phyloP scores from a whole-genome alignment of 306 rosid species.

The Elaeagnus macrophylla region DNA sequence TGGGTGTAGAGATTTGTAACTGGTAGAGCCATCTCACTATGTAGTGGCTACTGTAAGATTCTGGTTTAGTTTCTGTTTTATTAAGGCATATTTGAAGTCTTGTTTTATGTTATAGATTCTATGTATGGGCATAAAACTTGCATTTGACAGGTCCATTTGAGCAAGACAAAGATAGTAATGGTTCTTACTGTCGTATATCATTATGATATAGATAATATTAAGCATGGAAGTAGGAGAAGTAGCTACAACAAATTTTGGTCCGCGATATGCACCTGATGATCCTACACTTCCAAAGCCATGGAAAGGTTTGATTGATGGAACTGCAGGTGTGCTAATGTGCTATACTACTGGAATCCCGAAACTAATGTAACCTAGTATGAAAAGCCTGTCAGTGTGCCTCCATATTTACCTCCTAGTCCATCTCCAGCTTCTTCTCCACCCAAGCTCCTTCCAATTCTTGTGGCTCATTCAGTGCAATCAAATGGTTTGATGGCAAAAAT shows the following conservation, averaged over 20 bases:
- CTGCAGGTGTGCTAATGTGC: conserved; percentile 57
- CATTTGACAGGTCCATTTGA: too few relatives aligned
- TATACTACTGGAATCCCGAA: conserved; percentile 95
- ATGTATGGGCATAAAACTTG: too few relatives aligned
- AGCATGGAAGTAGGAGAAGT: conserved; percentile 69
- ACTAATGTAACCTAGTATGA: conserved; percentile 87
- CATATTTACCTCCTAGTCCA: conserved; percentile 41
- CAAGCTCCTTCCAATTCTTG: conserved; percentile 50
- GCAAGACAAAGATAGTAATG: too few relatives aligned
- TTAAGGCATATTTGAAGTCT: too few relatives aligned
- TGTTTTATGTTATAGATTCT: too few relatives aligned
- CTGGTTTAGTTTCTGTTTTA: too few relatives aligned
- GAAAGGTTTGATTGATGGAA: conserved; percentile 94
- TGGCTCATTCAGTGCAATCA: conserved; percentile 29
- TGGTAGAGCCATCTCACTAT: too few relatives aligned
- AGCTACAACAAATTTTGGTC: conserved; percentile 51
- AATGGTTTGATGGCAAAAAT: conserved; percentile 35
- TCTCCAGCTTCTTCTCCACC: conserved; percentile 41
- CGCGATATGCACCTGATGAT: conserved; percentile 90
- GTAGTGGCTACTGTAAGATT: too few relatives aligned
- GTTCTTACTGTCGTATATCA: too few relatives aligned
- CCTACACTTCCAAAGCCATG: conserved; percentile 85
- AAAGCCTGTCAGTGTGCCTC: conserved; percentile 45
- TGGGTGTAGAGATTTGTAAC: too few relatives aligned
- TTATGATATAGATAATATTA: conserved; percentile 34